Percentiles rank a stretch among this genome's conserved stretches.
Conservation (phyloP, 805 yeast genomes). For the Pichia ethanolica region DNA sequence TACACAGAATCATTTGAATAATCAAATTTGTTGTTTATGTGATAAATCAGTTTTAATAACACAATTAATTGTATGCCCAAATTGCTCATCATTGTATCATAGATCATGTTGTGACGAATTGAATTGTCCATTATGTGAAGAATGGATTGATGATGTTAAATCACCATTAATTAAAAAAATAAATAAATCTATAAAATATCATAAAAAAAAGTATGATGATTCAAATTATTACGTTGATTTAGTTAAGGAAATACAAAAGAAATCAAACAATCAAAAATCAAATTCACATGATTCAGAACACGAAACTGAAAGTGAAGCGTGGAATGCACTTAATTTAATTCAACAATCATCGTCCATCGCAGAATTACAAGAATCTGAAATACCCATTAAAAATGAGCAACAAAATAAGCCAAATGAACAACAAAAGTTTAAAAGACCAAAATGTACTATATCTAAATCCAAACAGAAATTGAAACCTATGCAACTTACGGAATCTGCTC, state of each 20-base stretch:
- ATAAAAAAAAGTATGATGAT: not conserved
- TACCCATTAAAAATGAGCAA: not conserved
- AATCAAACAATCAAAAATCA: not conserved
- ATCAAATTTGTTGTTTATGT: constrained; percentile 27
- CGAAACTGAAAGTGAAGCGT: constrained; percentile 4
- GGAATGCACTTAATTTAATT: constrained; percentile 10
- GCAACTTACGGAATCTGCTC: constrained; percentile 11
- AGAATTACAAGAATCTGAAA: not conserved
- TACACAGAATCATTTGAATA: constrained; percentile 16
- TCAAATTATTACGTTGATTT: constrained; percentile 3
- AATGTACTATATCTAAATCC: no score
- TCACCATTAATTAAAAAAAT: constrained; percentile 8
- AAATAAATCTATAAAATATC: not conserved
- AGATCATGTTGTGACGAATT: constrained; percentile 22
- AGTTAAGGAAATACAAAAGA: constrained; percentile 1
- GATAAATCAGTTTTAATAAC: constrained; percentile 17
- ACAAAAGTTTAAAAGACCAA: not conserved
- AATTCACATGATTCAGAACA: not conserved
- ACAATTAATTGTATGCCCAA: constrained; percentile 25
- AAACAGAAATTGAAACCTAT: not conserved
- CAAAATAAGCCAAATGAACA: constrained; percentile 2
- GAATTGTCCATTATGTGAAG: constrained; percentile 33
- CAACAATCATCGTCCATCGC: not conserved
- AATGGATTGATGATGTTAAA: constrained; percentile 16
- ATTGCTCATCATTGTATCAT: constrained; percentile 29